These are phyloP conservation scores for Leccinum fallax DNA, from an alignment of 1,284 basidiomycete species.

Conservation along the genomic window DNA sequence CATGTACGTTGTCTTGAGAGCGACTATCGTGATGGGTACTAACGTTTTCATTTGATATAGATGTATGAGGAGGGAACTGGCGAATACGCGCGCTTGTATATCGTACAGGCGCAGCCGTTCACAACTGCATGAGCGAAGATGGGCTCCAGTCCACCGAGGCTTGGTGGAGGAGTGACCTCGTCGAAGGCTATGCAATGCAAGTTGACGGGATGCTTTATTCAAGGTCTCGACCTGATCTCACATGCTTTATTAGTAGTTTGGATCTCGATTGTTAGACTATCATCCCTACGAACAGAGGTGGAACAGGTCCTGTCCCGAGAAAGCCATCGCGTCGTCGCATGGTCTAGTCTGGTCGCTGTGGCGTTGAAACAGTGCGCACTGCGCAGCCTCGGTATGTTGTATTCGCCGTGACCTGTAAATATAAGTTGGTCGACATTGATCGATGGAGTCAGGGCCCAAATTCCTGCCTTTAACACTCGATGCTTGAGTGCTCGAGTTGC, in stretches of 20 bases:
- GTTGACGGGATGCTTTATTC: no score
- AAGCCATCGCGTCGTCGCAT: not conserved
- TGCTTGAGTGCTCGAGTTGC: not conserved
- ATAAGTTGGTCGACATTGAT: not conserved
- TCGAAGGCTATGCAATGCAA: no score
- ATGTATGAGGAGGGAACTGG: conserved; percentile 52
- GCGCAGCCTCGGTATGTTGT: not conserved
- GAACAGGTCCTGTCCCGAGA: not conserved
- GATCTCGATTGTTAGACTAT: no score
- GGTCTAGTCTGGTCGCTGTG: not conserved
- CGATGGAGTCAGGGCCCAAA: not conserved
- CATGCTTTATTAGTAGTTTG: no score
- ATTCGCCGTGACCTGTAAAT: not conserved
- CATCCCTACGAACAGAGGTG: no score
- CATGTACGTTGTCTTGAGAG: conserved; percentile 40
- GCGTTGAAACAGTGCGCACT: not conserved
- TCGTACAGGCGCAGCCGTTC: no score
- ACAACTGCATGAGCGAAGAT: conserved; percentile 18
- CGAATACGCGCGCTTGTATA: no score
- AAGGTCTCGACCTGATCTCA: no score
- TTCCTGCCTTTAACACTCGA: not conserved
- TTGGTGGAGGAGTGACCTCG: no score
- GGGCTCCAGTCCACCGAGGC: no score
- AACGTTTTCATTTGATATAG: conserved; percentile 32
- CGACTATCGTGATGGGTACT: not conserved